Base-by-base conservation (phyloP, 805 yeast genomes). In the Groenewaldozyma tartarivorans region DNA sequence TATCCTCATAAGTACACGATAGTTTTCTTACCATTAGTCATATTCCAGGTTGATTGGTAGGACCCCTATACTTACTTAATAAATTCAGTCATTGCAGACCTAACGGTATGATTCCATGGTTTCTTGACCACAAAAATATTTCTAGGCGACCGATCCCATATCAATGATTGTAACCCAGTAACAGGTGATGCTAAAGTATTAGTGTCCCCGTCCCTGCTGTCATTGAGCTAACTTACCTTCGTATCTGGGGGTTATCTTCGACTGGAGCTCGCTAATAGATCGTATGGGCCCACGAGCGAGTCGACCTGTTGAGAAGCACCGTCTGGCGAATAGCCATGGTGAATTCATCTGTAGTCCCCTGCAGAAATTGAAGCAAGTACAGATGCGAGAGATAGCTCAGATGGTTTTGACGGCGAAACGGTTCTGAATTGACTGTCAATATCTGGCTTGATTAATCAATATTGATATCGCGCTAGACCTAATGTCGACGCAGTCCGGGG, bases 81-180 rank as follows among this genome's bases (percentile, higher is more conserved):
- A 47, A 88, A 80, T 35, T 67, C 65, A 5, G 75, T 68, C 75
- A 81, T 74, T 3, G 92, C 86, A 4, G 65, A 62, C 11, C 79
- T 66, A 2, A 85, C 94, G 5, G 65, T 62, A 1, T 63, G 58
- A 38, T 84, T 75, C 79, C 83, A 76, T 1, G 95, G 95, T 56
- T 90, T 90, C 61, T 87, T 88, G 22, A 85, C 84, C 15, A 90
- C 67, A 41, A 81, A 71, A 6, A 90, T 74, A 56, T 88, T 90
- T 45, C 76, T 74, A 7, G 85, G 71, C 1, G 85, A 82, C 13
- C 63, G 57, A n/a, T 72, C 68, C 96, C 96, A 86, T 9, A 74
- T 61, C 34, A 87, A 55, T 2, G 20, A 20, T 20, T 13, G 6
- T 21, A 20, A 21, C 26, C 31, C 15, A 21, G 4, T n/a, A 3